A percentile compares a stretch with the other conserved stretches of the same genome.
Evolutionary conservation across 1,139 yeast genomes (phyloP).

Genomic region (Candida sp.): DNA sequence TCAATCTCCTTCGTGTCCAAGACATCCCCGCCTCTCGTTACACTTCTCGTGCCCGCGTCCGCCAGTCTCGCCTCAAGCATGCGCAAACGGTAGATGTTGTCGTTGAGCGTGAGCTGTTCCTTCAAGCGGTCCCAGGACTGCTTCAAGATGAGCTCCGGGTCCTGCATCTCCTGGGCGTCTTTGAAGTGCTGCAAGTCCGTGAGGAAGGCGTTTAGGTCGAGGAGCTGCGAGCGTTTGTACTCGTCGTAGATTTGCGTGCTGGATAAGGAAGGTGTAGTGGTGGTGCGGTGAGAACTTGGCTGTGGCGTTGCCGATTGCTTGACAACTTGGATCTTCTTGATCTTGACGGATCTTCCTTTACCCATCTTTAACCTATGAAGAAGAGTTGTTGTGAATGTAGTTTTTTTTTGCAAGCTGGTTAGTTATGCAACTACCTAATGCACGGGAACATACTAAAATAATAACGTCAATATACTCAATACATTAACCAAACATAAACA

Average conservation of each 20-base stretch:
- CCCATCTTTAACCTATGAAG: neutral
- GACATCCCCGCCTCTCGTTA: neutral
- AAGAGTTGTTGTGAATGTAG: neutral
- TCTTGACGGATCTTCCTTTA: neutral
- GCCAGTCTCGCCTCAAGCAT: neutral
- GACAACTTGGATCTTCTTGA: neutral
- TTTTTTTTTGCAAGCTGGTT: neutral
- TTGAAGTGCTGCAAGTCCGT: neutral
- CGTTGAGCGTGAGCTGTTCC: neutral
- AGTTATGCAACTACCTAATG: neutral
- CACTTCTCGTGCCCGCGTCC: neutral
- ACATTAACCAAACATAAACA: neutral
- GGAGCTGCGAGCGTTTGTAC: neutral
- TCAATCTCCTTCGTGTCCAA: neutral
- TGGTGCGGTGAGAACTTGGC: neutral
- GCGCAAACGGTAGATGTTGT: slow-evolving; percentile 1
- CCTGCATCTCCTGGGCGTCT: neutral
- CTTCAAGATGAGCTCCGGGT: neutral
- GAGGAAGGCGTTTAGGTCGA: neutral
- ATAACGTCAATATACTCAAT: neutral
- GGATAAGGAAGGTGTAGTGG: neutral
- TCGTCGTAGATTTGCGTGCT: neutral
- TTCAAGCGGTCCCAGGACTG: neutral
- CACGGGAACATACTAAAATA: neutral
- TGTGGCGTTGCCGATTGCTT: neutral